These are phyloP conservation scores for Aspergillus novoparasiticus DNA, from an alignment of 2,329 filamentous ascomycete species.

Conservation along the genomic window DNA sequence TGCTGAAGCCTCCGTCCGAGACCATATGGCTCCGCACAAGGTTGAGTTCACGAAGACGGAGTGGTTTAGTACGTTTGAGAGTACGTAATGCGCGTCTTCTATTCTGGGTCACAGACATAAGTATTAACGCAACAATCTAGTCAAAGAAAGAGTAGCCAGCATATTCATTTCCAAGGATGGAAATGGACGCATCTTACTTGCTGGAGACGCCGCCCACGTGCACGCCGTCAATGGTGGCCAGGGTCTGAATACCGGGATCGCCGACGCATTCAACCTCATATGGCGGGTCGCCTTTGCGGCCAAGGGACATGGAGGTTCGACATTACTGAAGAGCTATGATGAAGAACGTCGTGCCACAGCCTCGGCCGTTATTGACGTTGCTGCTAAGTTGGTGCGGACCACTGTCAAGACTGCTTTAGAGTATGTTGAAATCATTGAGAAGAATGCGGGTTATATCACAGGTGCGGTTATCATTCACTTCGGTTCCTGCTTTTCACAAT, in stretches of 20 bases:
- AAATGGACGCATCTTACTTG: slow-evolving; percentile 4
- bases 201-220: slow-evolving; percentile 3
- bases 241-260: slow-evolving; percentile 10
- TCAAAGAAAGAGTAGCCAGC: slow-evolving; percentile 4
- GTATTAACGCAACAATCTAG: not conserved
- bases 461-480: not conserved
- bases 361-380: slow-evolving; percentile 2
- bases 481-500: not conserved
- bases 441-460: slow-evolving; percentile 7
- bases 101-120: no score
- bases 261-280: slow-evolving; percentile 8
- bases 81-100: not conserved
- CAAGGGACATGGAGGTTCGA: not conserved
- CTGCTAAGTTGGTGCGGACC: slow-evolving; percentile 5
- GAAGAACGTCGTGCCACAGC: slow-evolving; percentile 6
- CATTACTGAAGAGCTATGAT: slow-evolving; percentile 2
- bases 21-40: slow-evolving; percentile 3
- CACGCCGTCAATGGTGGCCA: slow-evolving; percentile 9
- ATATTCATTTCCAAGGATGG: slow-evolving; percentile 7
- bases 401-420: slow-evolving; percentile 9
- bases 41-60: slow-evolving; percentile 2
- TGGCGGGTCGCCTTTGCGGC: slow-evolving; percentile 1
- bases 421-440: slow-evolving; percentile 8
- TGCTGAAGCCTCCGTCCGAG: slow-evolving; percentile 1
- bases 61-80: slow-evolving; percentile 8